A percentile compares a stretch with the other conserved stretches of the same genome.
These are phyloP conservation scores for Epichloe gansuensis DNA, from an alignment of 2,329 filamentous ascomycete species.

Conservation along the genomic window DNA sequence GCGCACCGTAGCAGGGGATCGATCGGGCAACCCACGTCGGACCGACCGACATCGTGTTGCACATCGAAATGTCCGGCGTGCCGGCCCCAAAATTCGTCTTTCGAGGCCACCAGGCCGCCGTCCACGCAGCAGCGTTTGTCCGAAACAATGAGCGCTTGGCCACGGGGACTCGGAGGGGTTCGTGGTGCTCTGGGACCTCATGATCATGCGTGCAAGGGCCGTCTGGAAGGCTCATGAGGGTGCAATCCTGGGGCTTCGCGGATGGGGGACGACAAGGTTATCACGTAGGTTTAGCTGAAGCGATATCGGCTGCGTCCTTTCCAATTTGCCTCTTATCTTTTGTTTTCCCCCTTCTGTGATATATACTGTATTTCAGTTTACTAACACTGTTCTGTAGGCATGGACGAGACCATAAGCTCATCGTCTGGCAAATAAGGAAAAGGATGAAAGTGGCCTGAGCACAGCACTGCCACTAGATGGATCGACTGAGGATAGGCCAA, in stretches of 20 bases:
- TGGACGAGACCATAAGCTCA: conserved; percentile 76
- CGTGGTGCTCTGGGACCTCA: conserved; percentile 74
- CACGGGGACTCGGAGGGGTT: conserved; percentile 84
- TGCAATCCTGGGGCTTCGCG: conserved; percentile 61
- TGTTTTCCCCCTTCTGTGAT: background rate
- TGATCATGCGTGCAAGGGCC: conserved; percentile 65
- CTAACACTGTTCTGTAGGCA: conserved; percentile 43
- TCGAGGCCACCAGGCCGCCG: conserved; percentile 70
- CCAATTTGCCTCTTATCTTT: background rate
- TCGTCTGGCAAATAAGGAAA: conserved; percentile 65
- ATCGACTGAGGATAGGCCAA: conserved; percentile 33
- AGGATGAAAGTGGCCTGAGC: conserved; percentile 53
- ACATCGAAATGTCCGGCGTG: conserved; percentile 15
- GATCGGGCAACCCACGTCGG: background rate
- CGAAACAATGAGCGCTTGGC: conserved; percentile 62
- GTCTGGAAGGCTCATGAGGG: conserved; percentile 80
- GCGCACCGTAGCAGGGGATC: too few relatives aligned
- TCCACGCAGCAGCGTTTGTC: conserved; percentile 67
- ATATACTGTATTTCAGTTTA: background rate
- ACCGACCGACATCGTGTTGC: background rate
- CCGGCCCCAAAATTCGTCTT: conserved; percentile 50
- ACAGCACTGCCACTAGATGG: conserved; percentile 59
- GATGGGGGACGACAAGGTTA: conserved; percentile 61
- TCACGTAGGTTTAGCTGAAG: conserved; percentile 55
- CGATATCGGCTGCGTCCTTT: background rate